Evolutionary conservation across 2,329 filamentous ascomycete species (phyloP), one percentile per base, ranked within the genome.

Genomic region (Colletotrichum kahawae): DNA sequence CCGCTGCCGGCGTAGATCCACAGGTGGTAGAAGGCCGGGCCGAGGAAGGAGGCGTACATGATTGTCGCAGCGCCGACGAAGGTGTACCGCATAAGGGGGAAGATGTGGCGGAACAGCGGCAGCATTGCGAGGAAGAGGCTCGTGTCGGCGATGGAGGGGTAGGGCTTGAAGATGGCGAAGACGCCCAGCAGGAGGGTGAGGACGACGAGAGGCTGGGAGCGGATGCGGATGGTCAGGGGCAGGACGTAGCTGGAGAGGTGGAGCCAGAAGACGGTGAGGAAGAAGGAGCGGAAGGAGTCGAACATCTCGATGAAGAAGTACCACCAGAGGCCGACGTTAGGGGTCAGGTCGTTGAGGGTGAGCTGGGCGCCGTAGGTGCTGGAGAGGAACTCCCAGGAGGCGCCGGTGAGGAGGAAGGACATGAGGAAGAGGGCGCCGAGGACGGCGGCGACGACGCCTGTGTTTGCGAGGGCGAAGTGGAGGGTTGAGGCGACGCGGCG

Each of bases 231-330:
- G 14, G 93, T 95, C 56, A 99, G 87, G 0, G 95, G 96, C 18
- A 94, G 94, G 43, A 98, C 95, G 84, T 99, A 99, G 51, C 94
- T 94, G 1, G 94, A 92, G 73, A 98, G 92, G 82, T 99, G 97
- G 76, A 99, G 90, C 95, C 97, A 98, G 87, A 99, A 99, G 64
- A 99, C 96, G 70, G 95, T 97, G 4, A 99, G 91, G 89, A 98
- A 99, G 88, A 99, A 99, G 79, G 94, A 93, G 51, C 97, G 92
- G 89, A 99, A 99, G 1, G 96, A 96, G 85, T 99, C 97, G 83
- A 99, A 99, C 92, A 99, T 99, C 83, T 99, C 96, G 79, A 97
- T 98, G 82, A 99, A 98, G 86, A 99, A 99, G 85, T 99, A 99
- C 97, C 97, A 99, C 97, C 97, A 99, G 2, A 99, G 89, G 2